Evolutionary conservation across 257 asterid genomes (phyloP), one percentile per base, ranked within the genome.

Genomic region (Gentiana macrophylla): DNA sequence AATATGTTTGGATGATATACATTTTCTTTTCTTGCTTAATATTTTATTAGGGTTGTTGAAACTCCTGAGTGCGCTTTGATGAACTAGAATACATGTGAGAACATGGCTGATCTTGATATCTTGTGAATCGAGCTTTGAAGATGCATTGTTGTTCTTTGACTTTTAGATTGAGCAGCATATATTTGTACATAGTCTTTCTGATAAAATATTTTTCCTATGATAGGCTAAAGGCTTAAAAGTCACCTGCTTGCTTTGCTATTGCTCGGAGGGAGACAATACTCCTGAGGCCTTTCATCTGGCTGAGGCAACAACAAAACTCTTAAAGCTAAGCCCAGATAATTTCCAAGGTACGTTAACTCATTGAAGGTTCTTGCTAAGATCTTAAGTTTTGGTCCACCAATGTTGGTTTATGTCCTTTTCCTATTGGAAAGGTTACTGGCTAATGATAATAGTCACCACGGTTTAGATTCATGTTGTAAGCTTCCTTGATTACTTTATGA

Each of bases 191-290:
- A 52, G 10, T 11, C 44, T 24, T 5, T 37, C 37, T 44, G 2
- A 56, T 57, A 48, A 49, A 37, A 47, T 6, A 7, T n/a, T 37
- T 57, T 60, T 61, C 34, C 59, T 69, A 65, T 53, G 37, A 35
- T 64, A 91, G 98, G 97, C 93, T 51, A 87, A 79, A 77, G 97
- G 94, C 60, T 24, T 91, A 66, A 84, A 87, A 66, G 95, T 81
- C 49, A 91, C 97, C 57, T 87, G 98, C 81, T 67, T 91, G 59
- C 65, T 87, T 24, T 87, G 94, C 72, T 91, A 87, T 78, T 91
- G 98, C 77, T 91, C 98, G 50, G 98, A 91, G 74, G 97, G 98
- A 62, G 98, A 91, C 78, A 91, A 87, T 52, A 83, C 80, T 59
- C 86, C 95, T 4, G 96, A 87, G 64, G 98, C 95, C 68, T 86